phyloP scores from a whole-genome alignment of 495 filamentous ascomycete species.

The Arthonia radiata region DNA sequence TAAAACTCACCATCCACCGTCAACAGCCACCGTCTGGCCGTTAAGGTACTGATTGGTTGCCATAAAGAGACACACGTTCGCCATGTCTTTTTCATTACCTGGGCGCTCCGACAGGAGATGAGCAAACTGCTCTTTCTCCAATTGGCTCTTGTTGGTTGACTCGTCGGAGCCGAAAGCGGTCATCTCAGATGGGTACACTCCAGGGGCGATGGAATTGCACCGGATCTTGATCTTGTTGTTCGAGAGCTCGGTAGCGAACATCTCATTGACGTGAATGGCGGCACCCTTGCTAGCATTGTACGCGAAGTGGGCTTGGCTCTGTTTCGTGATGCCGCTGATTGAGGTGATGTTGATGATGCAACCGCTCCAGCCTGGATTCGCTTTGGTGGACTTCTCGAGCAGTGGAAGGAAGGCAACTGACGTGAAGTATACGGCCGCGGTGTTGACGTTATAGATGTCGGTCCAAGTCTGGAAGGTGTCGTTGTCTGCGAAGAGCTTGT shows the following conservation, averaged over 20 bases:
- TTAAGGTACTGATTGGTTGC: slow-evolving; percentile 47
- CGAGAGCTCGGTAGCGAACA: slow-evolving; percentile 24
- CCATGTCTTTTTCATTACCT: slow-evolving; percentile 54
- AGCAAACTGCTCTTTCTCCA: slow-evolving; percentile 38
- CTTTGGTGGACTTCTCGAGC: slow-evolving; percentile 19
- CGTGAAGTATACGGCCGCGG: slow-evolving; percentile 23
- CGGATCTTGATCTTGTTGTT: slow-evolving; percentile 17
- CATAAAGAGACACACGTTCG: slow-evolving; percentile 33
- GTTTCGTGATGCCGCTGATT: slow-evolving; percentile 23
- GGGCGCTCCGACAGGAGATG: slow-evolving; percentile 35
- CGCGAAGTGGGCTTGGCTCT: slow-evolving; percentile 25
- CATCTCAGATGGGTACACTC: slow-evolving; percentile 20
- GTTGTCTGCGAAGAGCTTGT: slow-evolving; percentile 26
- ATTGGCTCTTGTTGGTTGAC: slow-evolving; percentile 37
- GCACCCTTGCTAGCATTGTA: slow-evolving; percentile 29
- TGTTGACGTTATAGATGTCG: slow-evolving; percentile 21
- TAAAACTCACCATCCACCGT: too few relatives aligned
- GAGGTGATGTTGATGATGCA: slow-evolving; percentile 30
- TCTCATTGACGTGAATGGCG: slow-evolving; percentile 26
- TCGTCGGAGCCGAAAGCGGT: slow-evolving; percentile 26
- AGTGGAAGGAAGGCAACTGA: slow-evolving; percentile 19
- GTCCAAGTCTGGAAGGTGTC: slow-evolving; percentile 15
- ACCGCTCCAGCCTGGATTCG: slow-evolving; percentile 23
- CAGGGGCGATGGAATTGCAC: slow-evolving; percentile 29
- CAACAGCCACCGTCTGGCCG: slow-evolving; percentile 40